Evolutionary conservation across 2,329 filamentous ascomycete genomes (phyloP).

Genomic region (Calonectria henricotiae): DNA sequence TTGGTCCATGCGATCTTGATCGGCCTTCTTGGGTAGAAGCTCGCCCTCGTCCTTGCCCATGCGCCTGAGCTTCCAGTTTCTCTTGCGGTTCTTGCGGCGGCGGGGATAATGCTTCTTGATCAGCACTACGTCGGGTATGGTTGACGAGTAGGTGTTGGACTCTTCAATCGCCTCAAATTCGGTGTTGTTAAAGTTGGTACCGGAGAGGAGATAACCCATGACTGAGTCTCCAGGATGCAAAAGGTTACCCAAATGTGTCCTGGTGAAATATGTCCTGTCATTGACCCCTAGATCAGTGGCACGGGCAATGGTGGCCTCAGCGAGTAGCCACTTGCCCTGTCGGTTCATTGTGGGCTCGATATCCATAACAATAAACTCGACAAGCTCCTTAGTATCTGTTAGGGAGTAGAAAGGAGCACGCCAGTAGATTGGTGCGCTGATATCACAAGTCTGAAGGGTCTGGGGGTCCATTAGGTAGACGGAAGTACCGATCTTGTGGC

Average conservation of each 20-base stretch:
- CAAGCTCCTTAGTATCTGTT: constrained; percentile 86
- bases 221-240: constrained; percentile 92
- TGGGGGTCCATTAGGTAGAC: constrained; percentile 92
- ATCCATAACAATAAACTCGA: constrained; percentile 96
- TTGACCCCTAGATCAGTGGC: constrained; percentile 90
- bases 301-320: constrained; percentile 90
- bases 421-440: constrained; percentile 91
- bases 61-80: constrained; percentile 96
- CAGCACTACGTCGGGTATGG: constrained; percentile 91
- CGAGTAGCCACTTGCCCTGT: constrained; percentile 87
- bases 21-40: constrained; percentile 86
- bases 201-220: constrained; percentile 93
- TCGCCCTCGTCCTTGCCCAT: constrained; percentile 94
- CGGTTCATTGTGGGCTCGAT: constrained; percentile 84
- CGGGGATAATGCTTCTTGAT: constrained; percentile 98
- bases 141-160: constrained; percentile 81
- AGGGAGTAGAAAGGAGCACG: constrained; percentile 87
- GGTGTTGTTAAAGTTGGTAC: constrained; percentile 92
- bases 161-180: constrained; percentile 88
- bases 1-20: constrained; percentile 89
- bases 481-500: constrained; percentile 89
- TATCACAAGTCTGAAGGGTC: constrained; percentile 91
- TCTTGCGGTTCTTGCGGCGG: constrained; percentile 83
- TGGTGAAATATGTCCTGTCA: constrained; percentile 89
- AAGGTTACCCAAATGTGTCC: constrained; percentile 90